Base-by-base conservation (phyloP, 2,329 filamentous ascomycete species). In the Colletotrichum incanum region DNA sequence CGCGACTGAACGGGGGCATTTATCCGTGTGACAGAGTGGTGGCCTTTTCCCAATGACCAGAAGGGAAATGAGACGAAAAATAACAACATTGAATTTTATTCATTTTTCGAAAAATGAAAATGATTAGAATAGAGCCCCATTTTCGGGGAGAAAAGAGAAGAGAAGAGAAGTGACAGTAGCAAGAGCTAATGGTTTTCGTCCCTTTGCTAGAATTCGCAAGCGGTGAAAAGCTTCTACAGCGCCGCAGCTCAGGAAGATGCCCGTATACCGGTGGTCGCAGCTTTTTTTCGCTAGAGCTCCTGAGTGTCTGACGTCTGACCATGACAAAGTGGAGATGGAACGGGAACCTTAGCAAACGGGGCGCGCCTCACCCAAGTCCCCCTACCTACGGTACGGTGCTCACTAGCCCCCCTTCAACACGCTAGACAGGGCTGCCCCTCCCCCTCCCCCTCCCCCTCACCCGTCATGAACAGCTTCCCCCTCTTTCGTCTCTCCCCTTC, bases 401-500 rank as follows among this genome's bases (percentile, higher is more conserved):
- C 45, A 12, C 23, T 26, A 49, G 34, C 8, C 34, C 26, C 41
- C 28, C 43, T 20, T 49, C 28, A 23, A 39, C 14, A 62, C 43
- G 43, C 59, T 62, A 62, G 43, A 23, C 59, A 62, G 31, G n/a
- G 59, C 59, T 62, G 43, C 59, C 59, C 59, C 59, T 50, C 59
- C 56, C 56, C 23, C 18, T n/a, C 39, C 41, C 56, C 41, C 58
- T 47, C 43, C 34, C 45, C 45, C 60, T 39, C 54, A 56, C 34
- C 31, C 20, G 54, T 56, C 34, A 56, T 31, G 31, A 56, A 52
- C 54, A 56, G 59, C 59, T 62, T n/a, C 59, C 31, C 28, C 28
- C 43, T 31, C 41, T 37, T 43, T 34, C 20, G 20, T 9, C 41
- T 23, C 28, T 49, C 31, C n/a, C 39, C 59, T 26, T 8, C 43